Percentiles rank a stretch among this genome's conserved stretches.
phyloP scores from a whole-genome alignment of 164 flowering plant genomes.

The Magnolia changhungtana region DNA sequence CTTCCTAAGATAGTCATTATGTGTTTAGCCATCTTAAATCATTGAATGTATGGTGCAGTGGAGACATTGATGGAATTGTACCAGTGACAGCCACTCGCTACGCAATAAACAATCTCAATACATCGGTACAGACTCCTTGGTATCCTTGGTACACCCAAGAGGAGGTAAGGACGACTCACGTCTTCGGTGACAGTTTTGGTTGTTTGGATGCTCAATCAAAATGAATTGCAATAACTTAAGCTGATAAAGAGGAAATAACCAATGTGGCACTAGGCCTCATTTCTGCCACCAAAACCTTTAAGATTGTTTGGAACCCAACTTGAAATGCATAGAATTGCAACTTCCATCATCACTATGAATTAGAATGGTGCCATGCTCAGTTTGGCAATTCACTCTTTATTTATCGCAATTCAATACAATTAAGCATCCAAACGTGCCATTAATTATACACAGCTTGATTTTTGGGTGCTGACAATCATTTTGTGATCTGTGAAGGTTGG shows the following conservation, averaged over 20 bases:
- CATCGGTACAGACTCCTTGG: slow-evolving; percentile 29
- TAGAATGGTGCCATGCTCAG: not conserved
- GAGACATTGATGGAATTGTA: not conserved
- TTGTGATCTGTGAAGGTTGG: slow-evolving; percentile 12
- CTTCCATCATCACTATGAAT: not conserved
- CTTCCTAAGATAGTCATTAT: no score
- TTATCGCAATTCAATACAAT: not conserved
- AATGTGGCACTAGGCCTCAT: not conserved
- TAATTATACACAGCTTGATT: not conserved
- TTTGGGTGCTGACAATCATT: not conserved
- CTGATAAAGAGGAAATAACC: no score
- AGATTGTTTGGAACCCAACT: no score
- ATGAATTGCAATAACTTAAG: no score
- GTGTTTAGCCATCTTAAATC: not conserved
- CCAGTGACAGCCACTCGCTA: slow-evolving; percentile 32
- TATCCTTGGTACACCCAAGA: slow-evolving; percentile 32
- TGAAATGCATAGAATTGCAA: no score
- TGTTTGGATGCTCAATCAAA: no score
- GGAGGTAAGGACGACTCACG: slow-evolving; percentile 21
- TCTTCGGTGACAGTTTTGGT: no score
- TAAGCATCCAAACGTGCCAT: no score
- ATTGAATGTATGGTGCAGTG: not conserved
- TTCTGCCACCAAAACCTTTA: not conserved
- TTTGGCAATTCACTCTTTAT: not conserved
- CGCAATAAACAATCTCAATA: slow-evolving; percentile 25